A percentile compares a stretch with the other conserved stretches of the same genome.
These are phyloP conservation scores for Mycena haematopus DNA, from an alignment of 768 basidiomycete genomes.

Conservation along the genomic window DNA sequence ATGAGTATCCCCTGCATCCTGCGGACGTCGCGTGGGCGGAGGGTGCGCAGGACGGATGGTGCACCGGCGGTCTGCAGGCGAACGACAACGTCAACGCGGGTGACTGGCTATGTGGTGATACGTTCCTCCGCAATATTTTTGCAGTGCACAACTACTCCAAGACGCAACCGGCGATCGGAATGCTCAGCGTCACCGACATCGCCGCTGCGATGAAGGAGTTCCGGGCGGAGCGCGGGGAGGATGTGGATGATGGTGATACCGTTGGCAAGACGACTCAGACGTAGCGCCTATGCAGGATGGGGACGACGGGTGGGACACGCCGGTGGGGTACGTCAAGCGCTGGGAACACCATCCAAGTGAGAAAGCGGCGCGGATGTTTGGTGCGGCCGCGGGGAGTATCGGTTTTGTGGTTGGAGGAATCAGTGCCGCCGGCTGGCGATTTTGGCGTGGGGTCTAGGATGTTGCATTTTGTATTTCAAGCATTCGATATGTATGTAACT, in stretches of 20 bases:
- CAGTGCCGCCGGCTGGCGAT: constrained; percentile 21
- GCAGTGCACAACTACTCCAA: constrained; percentile 51
- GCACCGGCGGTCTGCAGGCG: constrained; percentile 61
- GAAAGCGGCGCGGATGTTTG: constrained; percentile 4
- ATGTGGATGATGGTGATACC: constrained; percentile 27
- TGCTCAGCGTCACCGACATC: constrained; percentile 52
- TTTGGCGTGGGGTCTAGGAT: constrained; percentile 17
- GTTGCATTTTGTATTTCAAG: constrained; percentile 1
- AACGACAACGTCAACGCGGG: constrained; percentile 55
- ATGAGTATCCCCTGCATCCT: constrained; percentile 56
- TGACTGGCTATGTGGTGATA: constrained; percentile 69
- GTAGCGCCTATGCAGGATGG: neutral
- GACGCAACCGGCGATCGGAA: constrained; percentile 47
- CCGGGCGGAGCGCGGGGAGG: constrained; percentile 48
- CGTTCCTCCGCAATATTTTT: constrained; percentile 65
- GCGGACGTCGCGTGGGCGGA: constrained; percentile 59
- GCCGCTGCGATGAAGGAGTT: constrained; percentile 45
- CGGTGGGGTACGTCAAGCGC: constrained; percentile 28
- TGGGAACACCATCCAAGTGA: constrained; percentile 19
- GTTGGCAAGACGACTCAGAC: neutral
- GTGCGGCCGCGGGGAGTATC: constrained; percentile 18
- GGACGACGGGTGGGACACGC: constrained; percentile 17
- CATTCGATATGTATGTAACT: neutral
- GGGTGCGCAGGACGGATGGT: constrained; percentile 52
- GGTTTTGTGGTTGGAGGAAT: constrained; percentile 25